Evolutionary conservation across 2,329 filamentous ascomycete genomes (phyloP).

Genomic region (Phialophora tarda): DNA sequence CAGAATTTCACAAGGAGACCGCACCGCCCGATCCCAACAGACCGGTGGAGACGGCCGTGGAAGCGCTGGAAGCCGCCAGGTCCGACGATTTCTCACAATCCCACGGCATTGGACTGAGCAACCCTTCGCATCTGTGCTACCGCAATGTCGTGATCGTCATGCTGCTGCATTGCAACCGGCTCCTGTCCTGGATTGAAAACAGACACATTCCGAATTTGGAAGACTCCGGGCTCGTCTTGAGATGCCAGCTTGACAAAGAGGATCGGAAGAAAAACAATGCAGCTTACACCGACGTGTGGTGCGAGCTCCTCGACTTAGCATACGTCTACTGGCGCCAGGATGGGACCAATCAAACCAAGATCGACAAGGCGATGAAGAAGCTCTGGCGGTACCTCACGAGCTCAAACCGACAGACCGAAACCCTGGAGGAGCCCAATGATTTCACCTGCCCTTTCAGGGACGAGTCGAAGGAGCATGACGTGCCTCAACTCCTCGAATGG

Average conservation of each 20-base stretch:
- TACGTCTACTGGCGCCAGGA: constrained; percentile 12
- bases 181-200: constrained; percentile 32
- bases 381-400: constrained; percentile 22
- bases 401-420: not conserved
- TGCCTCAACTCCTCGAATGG: not conserved
- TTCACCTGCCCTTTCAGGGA: not conserved
- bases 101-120: not conserved
- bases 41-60: not conserved
- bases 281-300: constrained; percentile 28
- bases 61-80: constrained; percentile 3
- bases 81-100: constrained; percentile 2
- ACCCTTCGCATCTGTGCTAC: constrained; percentile 27
- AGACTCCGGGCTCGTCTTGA: not conserved
- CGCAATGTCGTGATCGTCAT: constrained; percentile 29
- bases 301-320: constrained; percentile 25
- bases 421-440: not conserved
- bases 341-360: not conserved
- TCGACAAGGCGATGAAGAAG: constrained; percentile 10
- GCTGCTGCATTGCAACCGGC: constrained; percentile 25
- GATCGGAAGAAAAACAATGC: not conserved
- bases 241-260: not conserved
- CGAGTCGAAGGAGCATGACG: not conserved
- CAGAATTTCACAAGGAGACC: not conserved
- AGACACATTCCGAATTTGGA: constrained; percentile 24
- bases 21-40: not conserved